phyloP scores from a whole-genome alignment of 768 basidiomycete genomes.

The Mycena metata region DNA sequence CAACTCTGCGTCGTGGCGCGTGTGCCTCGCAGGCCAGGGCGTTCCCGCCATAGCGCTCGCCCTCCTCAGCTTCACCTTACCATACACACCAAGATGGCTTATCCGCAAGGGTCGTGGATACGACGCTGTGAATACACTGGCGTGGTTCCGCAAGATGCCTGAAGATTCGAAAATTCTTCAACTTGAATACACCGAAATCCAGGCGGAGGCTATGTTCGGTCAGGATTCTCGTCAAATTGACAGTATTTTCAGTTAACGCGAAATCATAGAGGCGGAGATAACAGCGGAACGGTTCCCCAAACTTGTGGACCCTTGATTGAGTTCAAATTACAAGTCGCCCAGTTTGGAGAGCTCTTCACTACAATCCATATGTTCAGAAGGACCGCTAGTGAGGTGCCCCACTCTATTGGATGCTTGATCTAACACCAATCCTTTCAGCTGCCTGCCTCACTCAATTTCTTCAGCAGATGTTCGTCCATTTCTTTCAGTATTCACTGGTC shows the following conservation, averaged over 20 bases:
- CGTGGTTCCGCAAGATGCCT: conserved; percentile 51
- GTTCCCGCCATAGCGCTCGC: conserved; percentile 52
- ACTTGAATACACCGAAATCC: conserved; percentile 56
- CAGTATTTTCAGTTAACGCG: too few relatives aligned
- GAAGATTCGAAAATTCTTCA: conserved; percentile 48
- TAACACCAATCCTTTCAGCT: conserved; percentile 30
- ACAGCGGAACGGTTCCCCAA: conserved; percentile 37
- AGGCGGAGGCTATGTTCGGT: conserved; percentile 49
- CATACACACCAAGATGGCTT: conserved; percentile 60
- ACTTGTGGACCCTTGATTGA: conserved; percentile 33
- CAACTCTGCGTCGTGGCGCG: conserved; percentile 45
- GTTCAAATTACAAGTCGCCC: conserved; percentile 38
- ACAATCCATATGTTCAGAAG: conserved; percentile 40
- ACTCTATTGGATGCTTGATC: background rate
- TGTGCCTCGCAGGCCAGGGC: conserved; percentile 53
- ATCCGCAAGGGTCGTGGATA: conserved; percentile 52
- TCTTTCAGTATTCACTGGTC: background rate
- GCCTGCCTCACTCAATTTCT: conserved; percentile 41
- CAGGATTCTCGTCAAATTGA: background rate
- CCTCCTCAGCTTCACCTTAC: conserved; percentile 48
- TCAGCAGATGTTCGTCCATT: conserved; percentile 38
- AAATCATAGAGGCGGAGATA: conserved; percentile 37
- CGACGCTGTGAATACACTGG: conserved; percentile 52
- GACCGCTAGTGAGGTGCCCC: conserved; percentile 30
- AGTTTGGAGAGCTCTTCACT: conserved; percentile 40